phyloP scores from a whole-genome alignment of 257 asterid species.

The Ilex aquifolium region DNA sequence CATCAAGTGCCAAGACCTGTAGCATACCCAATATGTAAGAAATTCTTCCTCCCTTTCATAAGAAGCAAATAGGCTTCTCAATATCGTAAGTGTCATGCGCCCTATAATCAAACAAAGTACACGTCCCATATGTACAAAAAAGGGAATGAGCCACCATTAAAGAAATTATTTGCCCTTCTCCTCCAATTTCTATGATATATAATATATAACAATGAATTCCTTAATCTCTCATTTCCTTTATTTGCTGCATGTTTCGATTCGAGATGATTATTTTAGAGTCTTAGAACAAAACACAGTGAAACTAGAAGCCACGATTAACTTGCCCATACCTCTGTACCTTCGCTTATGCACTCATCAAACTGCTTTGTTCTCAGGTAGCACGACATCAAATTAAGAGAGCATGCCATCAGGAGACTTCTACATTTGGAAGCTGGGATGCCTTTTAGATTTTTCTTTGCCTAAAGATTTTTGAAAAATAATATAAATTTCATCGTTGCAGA shows the following conservation, averaged over 20 bases:
- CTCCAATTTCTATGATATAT: too few species aligned
- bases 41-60: too few species aligned
- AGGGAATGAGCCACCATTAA: background rate
- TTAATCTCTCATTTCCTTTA: too few species aligned
- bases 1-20: slow-evolving; percentile 73
- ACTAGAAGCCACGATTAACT: background rate
- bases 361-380: slow-evolving; percentile 82
- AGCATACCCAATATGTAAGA: background rate
- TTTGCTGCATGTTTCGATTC: too few species aligned
- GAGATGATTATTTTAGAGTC: too few species aligned
- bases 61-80: too few species aligned
- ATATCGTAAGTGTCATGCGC: too few species aligned
- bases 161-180: too few species aligned
- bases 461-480: slow-evolving; percentile 10
- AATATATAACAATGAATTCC: too few species aligned
- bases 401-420: slow-evolving; percentile 54
- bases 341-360: slow-evolving; percentile 66
- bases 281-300: too few species aligned
- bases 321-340: slow-evolving; percentile 86
- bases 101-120: too few species aligned
- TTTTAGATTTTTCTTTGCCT: slow-evolving; percentile 90
- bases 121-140: too few species aligned
- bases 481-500: slow-evolving; percentile 7
- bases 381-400: slow-evolving; percentile 96
- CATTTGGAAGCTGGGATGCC: slow-evolving; percentile 59